phyloP scores from a whole-genome alignment of 139 green algal species.

The Yamagishiella unicocca region DNA sequence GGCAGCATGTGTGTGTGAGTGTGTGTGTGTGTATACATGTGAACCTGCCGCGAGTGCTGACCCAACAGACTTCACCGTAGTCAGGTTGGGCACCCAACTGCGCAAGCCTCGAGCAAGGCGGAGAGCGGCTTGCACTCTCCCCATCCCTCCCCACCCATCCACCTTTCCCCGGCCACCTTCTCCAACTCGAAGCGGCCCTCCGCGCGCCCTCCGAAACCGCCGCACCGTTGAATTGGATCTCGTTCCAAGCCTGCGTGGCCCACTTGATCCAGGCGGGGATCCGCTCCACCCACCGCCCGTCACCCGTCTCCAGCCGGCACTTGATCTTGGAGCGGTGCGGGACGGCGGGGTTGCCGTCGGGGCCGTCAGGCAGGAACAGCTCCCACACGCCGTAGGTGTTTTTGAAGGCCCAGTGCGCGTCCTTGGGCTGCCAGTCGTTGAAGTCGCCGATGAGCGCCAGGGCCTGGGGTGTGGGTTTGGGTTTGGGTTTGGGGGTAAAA shows the following conservation, averaged over 20 bases:
- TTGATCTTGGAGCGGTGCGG: slow-evolving; percentile 86
- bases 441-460: slow-evolving; percentile 95
- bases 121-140: too few species aligned
- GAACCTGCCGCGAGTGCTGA: too few species aligned
- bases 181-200: too few species aligned
- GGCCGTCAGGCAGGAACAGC: slow-evolving; percentile 89
- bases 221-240: slow-evolving; percentile 92
- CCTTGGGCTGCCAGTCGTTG: slow-evolving; percentile 90
- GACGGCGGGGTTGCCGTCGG: slow-evolving; percentile 82
- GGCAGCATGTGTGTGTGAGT: too few species aligned
- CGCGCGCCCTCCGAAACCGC: too few species aligned
- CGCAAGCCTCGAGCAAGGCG: too few species aligned
- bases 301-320: slow-evolving; percentile 80
- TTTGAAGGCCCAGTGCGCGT: slow-evolving; percentile 85
- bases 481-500: not conserved
- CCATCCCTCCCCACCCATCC: not conserved
- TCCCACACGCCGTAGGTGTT: slow-evolving; percentile 89
- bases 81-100: too few species aligned
- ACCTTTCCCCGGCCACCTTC: not conserved
- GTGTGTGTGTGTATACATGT: too few species aligned
- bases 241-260: slow-evolving; percentile 93
- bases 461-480: slow-evolving; percentile 58
- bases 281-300: slow-evolving; percentile 89
- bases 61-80: too few species aligned
- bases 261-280: slow-evolving; percentile 97